Evolutionary conservation across 1,284 basidiomycete genomes (phyloP).

Genomic region (Neonothopanus nambi): DNA sequence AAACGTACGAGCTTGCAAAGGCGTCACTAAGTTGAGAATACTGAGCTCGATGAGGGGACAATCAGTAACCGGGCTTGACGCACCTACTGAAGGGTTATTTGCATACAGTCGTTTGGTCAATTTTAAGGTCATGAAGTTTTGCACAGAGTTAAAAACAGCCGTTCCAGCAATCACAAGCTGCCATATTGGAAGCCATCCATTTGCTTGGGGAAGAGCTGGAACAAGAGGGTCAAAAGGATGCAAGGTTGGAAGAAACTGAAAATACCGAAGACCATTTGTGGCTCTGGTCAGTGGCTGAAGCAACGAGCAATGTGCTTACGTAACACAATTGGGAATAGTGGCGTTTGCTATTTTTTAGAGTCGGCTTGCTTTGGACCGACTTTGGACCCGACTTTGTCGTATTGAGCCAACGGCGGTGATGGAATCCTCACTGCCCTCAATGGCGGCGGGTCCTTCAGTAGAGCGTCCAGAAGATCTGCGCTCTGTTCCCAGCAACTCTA

Average conservation of each 20-base stretch:
- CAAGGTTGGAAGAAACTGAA: not conserved
- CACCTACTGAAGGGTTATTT: constrained; percentile 40
- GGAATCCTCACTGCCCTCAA: not conserved
- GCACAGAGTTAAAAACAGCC: constrained; percentile 82
- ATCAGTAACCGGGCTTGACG: constrained; percentile 1
- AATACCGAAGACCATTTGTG: not conserved
- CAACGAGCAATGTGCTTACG: not conserved
- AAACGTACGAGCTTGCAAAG: constrained; percentile 85
- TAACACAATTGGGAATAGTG: no score
- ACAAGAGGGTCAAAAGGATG: not conserved
- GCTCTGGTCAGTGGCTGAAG: not conserved
- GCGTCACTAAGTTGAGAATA: constrained; percentile 60
- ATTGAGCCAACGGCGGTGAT: not conserved
- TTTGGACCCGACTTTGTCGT: no score
- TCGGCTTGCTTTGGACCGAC: no score
- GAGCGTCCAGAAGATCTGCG: constrained; percentile 31
- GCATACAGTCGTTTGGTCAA: constrained; percentile 80
- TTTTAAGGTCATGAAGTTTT: constrained; percentile 79
- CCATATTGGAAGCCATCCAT: constrained; percentile 84
- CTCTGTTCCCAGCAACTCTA: constrained; percentile 46
- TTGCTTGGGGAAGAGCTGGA: constrained; percentile 53
- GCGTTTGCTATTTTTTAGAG: no score
- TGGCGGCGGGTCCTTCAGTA: not conserved
- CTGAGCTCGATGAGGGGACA: constrained; percentile 5
- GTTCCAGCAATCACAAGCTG: constrained; percentile 76